phyloP scores from a whole-genome alignment of 176 grass and related monocot species.

The Dendrocalamus sinicus region DNA sequence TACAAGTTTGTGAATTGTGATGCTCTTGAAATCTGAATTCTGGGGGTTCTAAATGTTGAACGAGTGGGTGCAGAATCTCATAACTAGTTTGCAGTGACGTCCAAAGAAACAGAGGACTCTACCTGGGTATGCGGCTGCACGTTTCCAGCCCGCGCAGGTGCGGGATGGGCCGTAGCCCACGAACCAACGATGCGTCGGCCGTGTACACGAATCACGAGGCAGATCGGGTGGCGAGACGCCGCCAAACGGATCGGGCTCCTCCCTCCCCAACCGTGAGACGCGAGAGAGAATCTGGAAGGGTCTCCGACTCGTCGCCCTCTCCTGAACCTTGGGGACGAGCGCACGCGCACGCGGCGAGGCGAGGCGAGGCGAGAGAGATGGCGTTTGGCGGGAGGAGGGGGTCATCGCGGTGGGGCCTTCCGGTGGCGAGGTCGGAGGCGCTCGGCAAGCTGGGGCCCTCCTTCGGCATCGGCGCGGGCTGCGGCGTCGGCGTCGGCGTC shows the following conservation, averaged over 20 bases:
- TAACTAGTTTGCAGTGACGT: not conserved
- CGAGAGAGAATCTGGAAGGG: not conserved
- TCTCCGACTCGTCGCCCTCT: not conserved
- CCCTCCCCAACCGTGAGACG: not conserved
- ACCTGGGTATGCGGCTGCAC: not conserved
- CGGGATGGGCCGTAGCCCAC: not conserved
- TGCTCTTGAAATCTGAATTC: not conserved
- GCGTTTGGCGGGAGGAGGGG: constrained; percentile 50
- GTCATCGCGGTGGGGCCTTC: constrained; percentile 55
- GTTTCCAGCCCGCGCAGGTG: not conserved
- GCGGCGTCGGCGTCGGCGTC: constrained; percentile 76
- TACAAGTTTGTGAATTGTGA: not conserved
- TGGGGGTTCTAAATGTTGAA: not conserved
- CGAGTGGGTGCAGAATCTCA: not conserved
- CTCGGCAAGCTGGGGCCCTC: constrained; percentile 79
- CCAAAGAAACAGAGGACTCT: not conserved
- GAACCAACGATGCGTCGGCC: not conserved
- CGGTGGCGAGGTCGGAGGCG: constrained; percentile 58
- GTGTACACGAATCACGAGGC: not conserved
- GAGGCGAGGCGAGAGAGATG: constrained; percentile 40
- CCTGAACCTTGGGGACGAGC: not conserved
- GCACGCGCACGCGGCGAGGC: not conserved
- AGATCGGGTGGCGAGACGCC: not conserved
- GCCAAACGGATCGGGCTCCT: not conserved
- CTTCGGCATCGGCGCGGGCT: constrained; percentile 79